phyloP scores from a whole-genome alignment of 2,329 filamentous ascomycete genomes.

The Colletotrichum sp. region DNA sequence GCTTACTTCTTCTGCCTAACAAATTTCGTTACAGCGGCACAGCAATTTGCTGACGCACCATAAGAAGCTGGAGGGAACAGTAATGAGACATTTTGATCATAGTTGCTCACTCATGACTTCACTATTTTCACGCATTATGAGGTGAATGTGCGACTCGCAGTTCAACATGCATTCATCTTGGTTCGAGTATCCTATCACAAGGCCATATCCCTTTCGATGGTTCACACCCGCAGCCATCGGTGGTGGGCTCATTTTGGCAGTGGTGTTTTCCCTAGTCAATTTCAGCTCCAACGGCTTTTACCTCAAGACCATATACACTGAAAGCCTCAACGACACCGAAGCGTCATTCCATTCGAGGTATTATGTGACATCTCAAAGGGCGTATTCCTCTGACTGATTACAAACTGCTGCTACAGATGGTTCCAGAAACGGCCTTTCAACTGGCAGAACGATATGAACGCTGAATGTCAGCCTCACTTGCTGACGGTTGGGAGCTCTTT shows the following conservation, averaged over 20 bases:
- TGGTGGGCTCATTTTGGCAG: neutral
- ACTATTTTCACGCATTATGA: too few species aligned
- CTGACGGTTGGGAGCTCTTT: neutral
- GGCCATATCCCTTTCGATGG: neutral
- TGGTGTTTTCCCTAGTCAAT: neutral
- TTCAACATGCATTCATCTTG: neutral
- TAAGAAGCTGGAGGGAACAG: neutral
- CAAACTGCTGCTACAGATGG: neutral
- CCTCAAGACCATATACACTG: neutral
- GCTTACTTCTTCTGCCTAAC: neutral
- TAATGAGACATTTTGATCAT: neutral
- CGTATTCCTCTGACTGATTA: neutral
- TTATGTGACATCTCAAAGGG: rapidly evolving
- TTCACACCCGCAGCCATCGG: neutral
- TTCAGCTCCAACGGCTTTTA: neutral
- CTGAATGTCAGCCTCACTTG: neutral
- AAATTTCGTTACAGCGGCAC: neutral
- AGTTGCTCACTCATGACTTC: too few species aligned
- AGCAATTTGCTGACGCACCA: neutral
- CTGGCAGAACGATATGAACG: neutral
- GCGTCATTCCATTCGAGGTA: neutral
- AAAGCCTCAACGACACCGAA: neutral
- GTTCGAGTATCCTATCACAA: neutral
- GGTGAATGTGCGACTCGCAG: neutral
- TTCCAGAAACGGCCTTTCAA: neutral